Percentiles rank a stretch among this genome's conserved stretches.
Evolutionary conservation across 2,329 filamentous ascomycete genomes (phyloP).

Genomic region (Neonectria coccinea): DNA sequence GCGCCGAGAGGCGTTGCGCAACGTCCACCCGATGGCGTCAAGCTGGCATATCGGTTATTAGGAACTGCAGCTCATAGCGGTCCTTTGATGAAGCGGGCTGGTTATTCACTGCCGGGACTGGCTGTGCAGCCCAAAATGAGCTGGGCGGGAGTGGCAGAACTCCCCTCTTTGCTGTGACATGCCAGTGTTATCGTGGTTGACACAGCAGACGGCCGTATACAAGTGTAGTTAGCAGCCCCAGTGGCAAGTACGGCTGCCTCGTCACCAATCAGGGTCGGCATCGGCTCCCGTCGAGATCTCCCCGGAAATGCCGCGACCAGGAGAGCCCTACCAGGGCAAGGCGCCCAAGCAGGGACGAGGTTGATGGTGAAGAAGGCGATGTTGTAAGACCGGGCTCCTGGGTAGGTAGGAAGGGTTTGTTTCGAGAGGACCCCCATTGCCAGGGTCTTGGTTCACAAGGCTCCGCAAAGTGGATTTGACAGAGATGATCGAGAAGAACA

Average conservation of each 20-base stretch:
- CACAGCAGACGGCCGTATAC: not conserved
- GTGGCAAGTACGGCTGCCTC: conserved; percentile 14
- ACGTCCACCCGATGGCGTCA: conserved; percentile 6
- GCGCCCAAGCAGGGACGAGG: conserved; percentile 11
- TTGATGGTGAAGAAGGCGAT: conserved; percentile 14
- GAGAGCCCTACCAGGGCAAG: conserved; percentile 32
- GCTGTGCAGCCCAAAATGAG: conserved; percentile 8
- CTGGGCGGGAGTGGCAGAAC: conserved; percentile 5
- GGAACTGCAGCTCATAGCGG: conserved; percentile 9
- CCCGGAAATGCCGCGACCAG: conserved; percentile 44
- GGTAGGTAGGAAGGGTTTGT: conserved; percentile 5
- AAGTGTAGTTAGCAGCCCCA: conserved; percentile 4
- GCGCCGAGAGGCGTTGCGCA: not conserved
- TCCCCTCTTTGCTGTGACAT: conserved; percentile 3
- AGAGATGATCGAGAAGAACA: conserved; percentile 10
- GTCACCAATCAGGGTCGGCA: conserved; percentile 29
- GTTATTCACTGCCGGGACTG: not conserved
- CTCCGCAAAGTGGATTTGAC: conserved; percentile 5
- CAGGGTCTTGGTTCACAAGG: conserved; percentile 3
- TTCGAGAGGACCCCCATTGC: conserved; percentile 13
- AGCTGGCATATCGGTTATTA: conserved; percentile 7
- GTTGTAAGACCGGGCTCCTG: not conserved
- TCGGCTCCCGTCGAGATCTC: conserved; percentile 31
- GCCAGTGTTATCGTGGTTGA: not conserved
- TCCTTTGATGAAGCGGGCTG: not conserved